Percentiles rank a stretch among this genome's conserved stretches.
phyloP scores from a whole-genome alignment of 108 stramenopile genomes.

The Ochromonas danica region DNA sequence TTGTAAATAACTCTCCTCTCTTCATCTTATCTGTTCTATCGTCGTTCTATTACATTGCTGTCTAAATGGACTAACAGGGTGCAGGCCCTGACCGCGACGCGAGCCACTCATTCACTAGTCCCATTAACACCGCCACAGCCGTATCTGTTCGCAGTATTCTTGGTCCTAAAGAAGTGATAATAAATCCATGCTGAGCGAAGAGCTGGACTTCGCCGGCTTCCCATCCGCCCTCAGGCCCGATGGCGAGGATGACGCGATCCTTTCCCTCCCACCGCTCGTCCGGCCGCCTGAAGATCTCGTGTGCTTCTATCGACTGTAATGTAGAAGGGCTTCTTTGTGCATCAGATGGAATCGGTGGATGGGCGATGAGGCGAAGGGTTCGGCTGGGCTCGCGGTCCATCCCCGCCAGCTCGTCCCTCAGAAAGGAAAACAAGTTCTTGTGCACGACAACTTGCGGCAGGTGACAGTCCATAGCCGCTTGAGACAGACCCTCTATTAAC shows the following conservation, averaged over 20 bases:
- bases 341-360: neutral
- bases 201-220: slow-evolving; percentile 74
- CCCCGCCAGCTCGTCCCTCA: too few relatives aligned
- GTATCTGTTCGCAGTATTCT: neutral
- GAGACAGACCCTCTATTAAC: slow-evolving; percentile 67
- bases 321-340: too few relatives aligned
- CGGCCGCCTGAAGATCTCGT: neutral
- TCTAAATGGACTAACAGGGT: too few relatives aligned
- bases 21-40: too few relatives aligned
- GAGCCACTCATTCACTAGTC: too few relatives aligned
- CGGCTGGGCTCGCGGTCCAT: too few relatives aligned
- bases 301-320: neutral
- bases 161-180: neutral
- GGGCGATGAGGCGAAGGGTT: neutral
- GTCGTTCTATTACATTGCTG: too few relatives aligned
- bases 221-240: slow-evolving; percentile 89
- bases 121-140: too few relatives aligned
- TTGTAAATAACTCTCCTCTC: too few relatives aligned
- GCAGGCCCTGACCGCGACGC: too few relatives aligned
- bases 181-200: slow-evolving; percentile 65
- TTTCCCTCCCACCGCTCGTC: neutral
- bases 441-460: neutral
- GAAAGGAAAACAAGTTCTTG: neutral
- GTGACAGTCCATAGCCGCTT: neutral
- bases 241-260: slow-evolving; percentile 38